Evolutionary conservation across 306 rosid species (phyloP).

Genomic region (Vigna trinervia): DNA sequence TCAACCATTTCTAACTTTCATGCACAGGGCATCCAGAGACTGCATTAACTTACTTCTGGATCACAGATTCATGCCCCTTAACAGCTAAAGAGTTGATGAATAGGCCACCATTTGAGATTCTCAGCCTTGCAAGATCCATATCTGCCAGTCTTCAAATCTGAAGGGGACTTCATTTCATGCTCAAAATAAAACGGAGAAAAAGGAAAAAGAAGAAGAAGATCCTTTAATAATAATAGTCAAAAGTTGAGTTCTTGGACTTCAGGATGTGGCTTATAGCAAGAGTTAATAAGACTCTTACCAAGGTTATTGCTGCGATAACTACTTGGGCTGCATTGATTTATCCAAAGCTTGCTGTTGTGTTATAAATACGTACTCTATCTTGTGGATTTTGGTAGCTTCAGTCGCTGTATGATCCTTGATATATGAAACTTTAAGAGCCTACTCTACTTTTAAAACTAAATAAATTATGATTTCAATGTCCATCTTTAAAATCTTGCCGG

Average conservation of each 20-base stretch:
- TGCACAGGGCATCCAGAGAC: constrained; percentile 73
- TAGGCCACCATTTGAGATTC: constrained; percentile 86
- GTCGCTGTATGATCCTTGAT: background rate
- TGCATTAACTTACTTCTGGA: constrained; percentile 90
- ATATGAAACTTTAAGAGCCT: background rate
- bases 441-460: background rate
- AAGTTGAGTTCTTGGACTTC: constrained; percentile 30
- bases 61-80: constrained; percentile 91
- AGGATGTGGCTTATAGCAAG: constrained; percentile 36
- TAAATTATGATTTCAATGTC: background rate
- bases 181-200: constrained; percentile 35
- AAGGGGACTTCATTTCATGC: constrained; percentile 29
- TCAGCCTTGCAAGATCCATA: constrained; percentile 85
- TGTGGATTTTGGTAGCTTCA: constrained; percentile 35
- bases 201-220: background rate
- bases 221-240: constrained; percentile 15
- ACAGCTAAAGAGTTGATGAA: constrained; percentile 76
- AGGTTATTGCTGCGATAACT: constrained; percentile 9
- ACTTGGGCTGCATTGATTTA: background rate
- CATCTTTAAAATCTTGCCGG: background rate
- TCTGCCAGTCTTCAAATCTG: constrained; percentile 79
- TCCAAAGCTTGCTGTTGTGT: background rate
- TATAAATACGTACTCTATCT: background rate
- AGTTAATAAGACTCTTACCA: background rate
- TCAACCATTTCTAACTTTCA: constrained; percentile 6